Evolutionary conservation across 352 stramenopile species (phyloP), one percentile per base, ranked within the genome.

Genomic region (Albugo laibachii): DNA sequence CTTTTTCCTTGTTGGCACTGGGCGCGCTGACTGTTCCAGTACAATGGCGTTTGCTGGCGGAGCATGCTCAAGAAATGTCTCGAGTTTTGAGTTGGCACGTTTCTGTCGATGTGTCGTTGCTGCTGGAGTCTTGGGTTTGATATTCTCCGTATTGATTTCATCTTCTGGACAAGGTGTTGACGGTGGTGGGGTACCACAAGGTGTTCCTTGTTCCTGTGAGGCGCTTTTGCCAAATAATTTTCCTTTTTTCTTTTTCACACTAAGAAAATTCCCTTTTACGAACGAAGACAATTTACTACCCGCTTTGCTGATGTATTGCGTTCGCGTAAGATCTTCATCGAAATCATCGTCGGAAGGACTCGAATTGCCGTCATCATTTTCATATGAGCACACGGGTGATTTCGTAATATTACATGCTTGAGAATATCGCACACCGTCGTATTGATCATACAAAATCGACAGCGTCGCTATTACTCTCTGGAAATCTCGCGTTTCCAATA

Each of bases 401-500:
- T 48, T 84, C 69, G 46, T 68, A 10, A 8, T 24, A 24, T 3
- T 19, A 24, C 38, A 77, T 36, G 70, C 50, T 1, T 63, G 59
- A 5, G 55, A 61, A 52, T 75, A 80, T 13, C 61, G 65, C 16
- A 84, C 57, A 11, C 53, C 71, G 21, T 71, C 77, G 39, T 74
- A 92, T 56, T 70, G 80, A 52, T 89, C 76, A 54, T 80, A 92
- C 34, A 92, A 62, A 15, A 88, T 62, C 31, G 79, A 89, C 44
- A 92, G 77, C 48, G 79, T 92, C 46, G 55, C 57, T 15, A 89
- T 48, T 21, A 92, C 71, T 2, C 61, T 53, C 5, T 56, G 50
- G 53, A 89, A 83, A 45, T 80, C 64, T 24, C 38, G 62, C 11
- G 57, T 61, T 53, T 85, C 76, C 24, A 84, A 54, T 19, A 92